Evolutionary conservation across 1,284 basidiomycete species (phyloP).

Genomic region (Porogramme epimiltina): DNA sequence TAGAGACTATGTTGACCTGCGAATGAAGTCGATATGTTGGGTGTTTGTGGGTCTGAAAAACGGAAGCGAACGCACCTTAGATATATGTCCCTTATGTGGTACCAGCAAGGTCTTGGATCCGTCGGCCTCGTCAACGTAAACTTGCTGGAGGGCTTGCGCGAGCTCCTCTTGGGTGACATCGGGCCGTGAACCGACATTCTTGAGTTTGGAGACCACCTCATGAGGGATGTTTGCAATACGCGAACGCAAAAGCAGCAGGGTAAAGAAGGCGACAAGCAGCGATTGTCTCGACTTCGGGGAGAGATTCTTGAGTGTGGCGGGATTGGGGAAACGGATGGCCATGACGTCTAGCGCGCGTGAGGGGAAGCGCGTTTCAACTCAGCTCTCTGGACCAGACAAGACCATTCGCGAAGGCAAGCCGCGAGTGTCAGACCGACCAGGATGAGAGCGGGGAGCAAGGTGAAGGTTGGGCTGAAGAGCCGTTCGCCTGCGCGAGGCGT

Average conservation of each 20-base stretch:
- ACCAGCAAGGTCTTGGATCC: constrained; percentile 69
- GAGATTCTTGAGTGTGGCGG: constrained; percentile 10
- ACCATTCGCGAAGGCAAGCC: too few relatives aligned
- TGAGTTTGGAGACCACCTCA: constrained; percentile 31
- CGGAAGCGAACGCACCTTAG: constrained; percentile 47
- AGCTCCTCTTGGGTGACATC: constrained; percentile 46
- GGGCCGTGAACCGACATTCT: constrained; percentile 29
- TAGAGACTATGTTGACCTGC: constrained; percentile 34
- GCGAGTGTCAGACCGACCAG: neutral
- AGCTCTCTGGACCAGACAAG: too few relatives aligned
- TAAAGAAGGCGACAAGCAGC: constrained; percentile 18
- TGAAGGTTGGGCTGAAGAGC: neutral
- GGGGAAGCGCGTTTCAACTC: too few relatives aligned
- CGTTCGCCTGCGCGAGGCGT: neutral
- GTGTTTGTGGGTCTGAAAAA: too few relatives aligned
- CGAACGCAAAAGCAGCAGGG: constrained; percentile 42
- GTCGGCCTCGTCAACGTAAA: constrained; percentile 56
- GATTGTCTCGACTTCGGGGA: constrained; percentile 16
- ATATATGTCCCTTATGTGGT: constrained; percentile 61
- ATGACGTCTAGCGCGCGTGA: neutral
- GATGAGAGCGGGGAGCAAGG: neutral
- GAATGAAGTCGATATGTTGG: too few relatives aligned
- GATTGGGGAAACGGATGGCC: constrained; percentile 11
- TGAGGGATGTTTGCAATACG: constrained; percentile 31
- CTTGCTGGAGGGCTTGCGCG: constrained; percentile 50